These are phyloP conservation scores for Monosporascus sp. DNA, from an alignment of 2,329 filamentous ascomycete genomes.

Conservation along the genomic window DNA sequence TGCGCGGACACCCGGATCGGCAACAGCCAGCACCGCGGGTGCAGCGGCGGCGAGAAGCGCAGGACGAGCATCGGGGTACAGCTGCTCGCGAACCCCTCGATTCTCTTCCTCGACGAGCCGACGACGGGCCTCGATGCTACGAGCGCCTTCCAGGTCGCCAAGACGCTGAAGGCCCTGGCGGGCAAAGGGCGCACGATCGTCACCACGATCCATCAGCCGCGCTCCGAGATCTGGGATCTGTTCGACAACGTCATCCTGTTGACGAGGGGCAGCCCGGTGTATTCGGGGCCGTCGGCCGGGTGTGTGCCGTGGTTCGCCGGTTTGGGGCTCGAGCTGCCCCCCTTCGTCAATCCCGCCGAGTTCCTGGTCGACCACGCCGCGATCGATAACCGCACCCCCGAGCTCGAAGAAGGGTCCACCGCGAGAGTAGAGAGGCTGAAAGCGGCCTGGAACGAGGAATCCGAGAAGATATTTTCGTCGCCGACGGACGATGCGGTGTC, in stretches of 20 bases:
- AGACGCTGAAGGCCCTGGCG: slow-evolving; percentile 64
- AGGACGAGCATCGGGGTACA: slow-evolving; percentile 74
- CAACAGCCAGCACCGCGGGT: slow-evolving; percentile 65
- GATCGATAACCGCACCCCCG: slow-evolving; percentile 64
- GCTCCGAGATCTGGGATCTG: slow-evolving; percentile 74
- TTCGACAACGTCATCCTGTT: slow-evolving; percentile 69
- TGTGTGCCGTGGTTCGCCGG: slow-evolving; percentile 61
- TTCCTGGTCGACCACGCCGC: slow-evolving; percentile 71
- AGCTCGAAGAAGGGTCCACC: slow-evolving; percentile 56
- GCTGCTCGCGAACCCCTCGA: slow-evolving; percentile 70
- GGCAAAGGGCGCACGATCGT: slow-evolving; percentile 65
- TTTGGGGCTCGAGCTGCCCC: slow-evolving; percentile 56
- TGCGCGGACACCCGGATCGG: slow-evolving; percentile 72
- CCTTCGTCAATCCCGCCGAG: slow-evolving; percentile 74
- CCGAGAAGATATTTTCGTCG: slow-evolving; percentile 19
- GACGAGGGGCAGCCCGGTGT: slow-evolving; percentile 62
- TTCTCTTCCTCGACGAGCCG: slow-evolving; percentile 74
- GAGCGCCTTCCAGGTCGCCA: slow-evolving; percentile 68
- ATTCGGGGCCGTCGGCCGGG: slow-evolving; percentile 53
- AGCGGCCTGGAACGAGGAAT: slow-evolving; percentile 49
- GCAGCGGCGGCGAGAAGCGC: slow-evolving; percentile 74
- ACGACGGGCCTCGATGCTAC: slow-evolving; percentile 75
- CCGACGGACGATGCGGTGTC: slow-evolving; percentile 14
- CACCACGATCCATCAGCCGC: slow-evolving; percentile 70
- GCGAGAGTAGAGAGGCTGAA: slow-evolving; percentile 58